These are phyloP conservation scores for Cadophora sp. DNA, from an alignment of 2,329 filamentous ascomycete species.

Conservation along the genomic window DNA sequence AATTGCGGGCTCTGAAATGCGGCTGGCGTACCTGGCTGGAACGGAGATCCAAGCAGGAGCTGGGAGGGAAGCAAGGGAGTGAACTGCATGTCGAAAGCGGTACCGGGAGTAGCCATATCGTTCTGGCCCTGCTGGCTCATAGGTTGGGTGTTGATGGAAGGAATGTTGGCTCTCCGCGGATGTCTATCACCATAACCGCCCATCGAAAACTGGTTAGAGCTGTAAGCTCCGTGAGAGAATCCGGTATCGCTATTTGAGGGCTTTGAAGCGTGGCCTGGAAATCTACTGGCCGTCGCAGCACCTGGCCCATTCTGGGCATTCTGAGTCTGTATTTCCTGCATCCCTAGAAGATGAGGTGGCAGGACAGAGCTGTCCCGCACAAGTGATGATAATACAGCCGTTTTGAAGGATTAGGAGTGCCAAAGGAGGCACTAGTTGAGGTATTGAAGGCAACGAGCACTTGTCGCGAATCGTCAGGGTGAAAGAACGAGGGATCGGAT, in stretches of 20 bases:
- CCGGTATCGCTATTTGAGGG: slow-evolving; percentile 84
- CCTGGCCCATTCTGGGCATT: slow-evolving; percentile 64
- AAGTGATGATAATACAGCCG: slow-evolving; percentile 80
- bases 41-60: slow-evolving; percentile 92
- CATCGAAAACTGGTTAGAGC: slow-evolving; percentile 75
- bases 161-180: slow-evolving; percentile 83
- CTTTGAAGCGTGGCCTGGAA: slow-evolving; percentile 76
- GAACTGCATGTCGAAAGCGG: slow-evolving; percentile 97
- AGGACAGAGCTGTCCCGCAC: slow-evolving; percentile 85
- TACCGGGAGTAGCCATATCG: slow-evolving; percentile 86
- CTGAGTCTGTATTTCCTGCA: slow-evolving; percentile 83
- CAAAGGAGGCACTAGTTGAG: slow-evolving; percentile 42
- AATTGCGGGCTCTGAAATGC: slow-evolving; percentile 93
- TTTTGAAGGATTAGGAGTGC: slow-evolving; percentile 70
- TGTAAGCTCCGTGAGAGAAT: slow-evolving; percentile 92
- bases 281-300: slow-evolving; percentile 63
- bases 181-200: slow-evolving; percentile 87
- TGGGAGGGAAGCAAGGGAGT: slow-evolving; percentile 94
- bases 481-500: slow-evolving; percentile 5
- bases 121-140: slow-evolving; percentile 60
- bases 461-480: slow-evolving; percentile 24
- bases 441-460: slow-evolving; percentile 28
- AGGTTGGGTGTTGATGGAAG: slow-evolving; percentile 87
- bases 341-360: slow-evolving; percentile 83
- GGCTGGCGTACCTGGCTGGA: slow-evolving; percentile 91